Evolutionary conservation across 257 asterid genomes (phyloP).

Genomic region (Scutellaria baicalensis): DNA sequence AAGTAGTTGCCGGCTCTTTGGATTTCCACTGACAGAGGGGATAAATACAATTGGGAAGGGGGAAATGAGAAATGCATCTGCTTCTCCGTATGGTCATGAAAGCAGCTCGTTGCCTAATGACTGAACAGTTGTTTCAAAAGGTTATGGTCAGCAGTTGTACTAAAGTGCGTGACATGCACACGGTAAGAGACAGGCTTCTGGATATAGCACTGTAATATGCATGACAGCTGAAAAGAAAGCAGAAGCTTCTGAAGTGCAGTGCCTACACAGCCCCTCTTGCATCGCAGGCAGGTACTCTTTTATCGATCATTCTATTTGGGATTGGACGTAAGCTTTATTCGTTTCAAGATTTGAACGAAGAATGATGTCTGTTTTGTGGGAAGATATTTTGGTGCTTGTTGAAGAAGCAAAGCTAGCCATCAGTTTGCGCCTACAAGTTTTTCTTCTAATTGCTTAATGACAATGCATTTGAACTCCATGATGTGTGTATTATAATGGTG

Average conservation of each 20-base stretch:
- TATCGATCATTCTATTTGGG: background rate
- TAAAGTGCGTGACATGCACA: constrained; percentile 44
- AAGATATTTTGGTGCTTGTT: background rate
- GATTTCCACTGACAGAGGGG: constrained; percentile 77
- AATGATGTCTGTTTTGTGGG: background rate
- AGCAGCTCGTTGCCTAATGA: constrained; percentile 26
- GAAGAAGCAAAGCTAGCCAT: background rate
- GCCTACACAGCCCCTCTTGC: background rate
- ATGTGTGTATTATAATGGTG: constrained; percentile 12
- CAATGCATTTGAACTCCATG: background rate
- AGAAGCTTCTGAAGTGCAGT: background rate
- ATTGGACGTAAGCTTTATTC: background rate
- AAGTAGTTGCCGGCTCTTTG: constrained; percentile 72
- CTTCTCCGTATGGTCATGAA: constrained; percentile 14
- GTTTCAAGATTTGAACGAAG: background rate
- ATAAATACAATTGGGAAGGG: constrained; percentile 18
- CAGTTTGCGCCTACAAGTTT: background rate
- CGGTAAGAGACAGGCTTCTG: constrained; percentile 65
- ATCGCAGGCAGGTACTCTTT: background rate
- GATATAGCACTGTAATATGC: constrained; percentile 56
- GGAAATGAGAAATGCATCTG: constrained; percentile 18
- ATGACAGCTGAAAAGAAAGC: background rate
- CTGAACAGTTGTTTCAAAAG: constrained; percentile 36
- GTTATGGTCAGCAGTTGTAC: constrained; percentile 44
- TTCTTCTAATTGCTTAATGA: background rate